A percentile compares a stretch with the other conserved stretches of the same genome.
Evolutionary conservation across 129 eudicot species (phyloP).

Genomic region (Lactuca sativa): DNA sequence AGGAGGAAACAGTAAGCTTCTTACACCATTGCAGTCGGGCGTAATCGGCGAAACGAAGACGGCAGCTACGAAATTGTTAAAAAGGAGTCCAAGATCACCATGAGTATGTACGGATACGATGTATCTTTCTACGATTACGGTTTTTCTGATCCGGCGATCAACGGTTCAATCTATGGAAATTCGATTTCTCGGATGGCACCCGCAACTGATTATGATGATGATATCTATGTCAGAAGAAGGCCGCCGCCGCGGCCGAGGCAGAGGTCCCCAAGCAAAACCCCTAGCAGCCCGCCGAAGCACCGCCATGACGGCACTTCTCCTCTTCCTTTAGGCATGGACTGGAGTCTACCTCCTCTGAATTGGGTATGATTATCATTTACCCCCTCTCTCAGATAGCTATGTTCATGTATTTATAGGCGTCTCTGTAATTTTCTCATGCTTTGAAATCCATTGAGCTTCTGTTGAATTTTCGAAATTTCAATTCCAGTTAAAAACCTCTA

Average conservation of each 20-base stretch:
- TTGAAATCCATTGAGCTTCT: too few species aligned
- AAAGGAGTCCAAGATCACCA: conserved; percentile 6
- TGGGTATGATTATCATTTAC: conserved; percentile 42
- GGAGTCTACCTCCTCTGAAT: conserved; percentile 77
- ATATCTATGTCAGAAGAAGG: neutral
- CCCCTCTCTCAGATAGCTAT: neutral
- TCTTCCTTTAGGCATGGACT: conserved; percentile 91
- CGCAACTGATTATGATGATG: conserved; percentile 15
- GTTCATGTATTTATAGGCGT: neutral
- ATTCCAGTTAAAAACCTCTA: neutral
- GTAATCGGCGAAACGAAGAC: too few species aligned
- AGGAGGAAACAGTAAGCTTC: too few species aligned
- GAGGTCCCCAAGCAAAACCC: too few species aligned
- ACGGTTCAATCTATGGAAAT: conserved; percentile 28
- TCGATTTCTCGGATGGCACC: conserved; percentile 15
- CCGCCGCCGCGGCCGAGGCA: too few species aligned
- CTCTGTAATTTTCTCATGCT: neutral
- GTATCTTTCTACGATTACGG: conserved; percentile 45
- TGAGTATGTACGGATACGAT: conserved; percentile 35
- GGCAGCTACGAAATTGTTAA: neutral
- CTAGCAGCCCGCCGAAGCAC: conserved; percentile 46
- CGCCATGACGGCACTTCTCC: conserved; percentile 92
- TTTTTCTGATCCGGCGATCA: conserved; percentile 41
- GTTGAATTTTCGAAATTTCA: neutral
- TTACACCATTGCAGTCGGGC: too few species aligned